Percentiles rank a stretch among this genome's conserved stretches.
phyloP scores from a whole-genome alignment of 2,329 filamentous ascomycete species.

The Karstenula rhodostoma region DNA sequence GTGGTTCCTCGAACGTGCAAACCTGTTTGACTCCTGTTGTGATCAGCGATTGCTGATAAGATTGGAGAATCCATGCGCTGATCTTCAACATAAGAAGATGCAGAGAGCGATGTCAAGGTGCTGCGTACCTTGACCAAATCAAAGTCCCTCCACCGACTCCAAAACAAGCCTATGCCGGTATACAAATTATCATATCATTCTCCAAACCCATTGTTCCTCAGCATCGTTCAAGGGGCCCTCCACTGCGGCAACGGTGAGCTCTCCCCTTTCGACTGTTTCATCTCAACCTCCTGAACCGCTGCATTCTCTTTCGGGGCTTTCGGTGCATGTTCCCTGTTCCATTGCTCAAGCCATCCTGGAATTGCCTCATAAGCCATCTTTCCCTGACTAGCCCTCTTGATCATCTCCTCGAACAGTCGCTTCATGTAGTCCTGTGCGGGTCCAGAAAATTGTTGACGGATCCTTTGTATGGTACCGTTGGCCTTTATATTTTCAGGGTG shows the following conservation, averaged over 20 bases:
- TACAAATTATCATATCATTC: too few relatives aligned
- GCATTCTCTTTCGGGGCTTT: neutral
- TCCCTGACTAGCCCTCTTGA: neutral
- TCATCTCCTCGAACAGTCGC: neutral
- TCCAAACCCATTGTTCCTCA: too few relatives aligned
- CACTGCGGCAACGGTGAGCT: slow-evolving; percentile 2
- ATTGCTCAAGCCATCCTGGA: slow-evolving; percentile 1
- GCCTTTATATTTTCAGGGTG: neutral
- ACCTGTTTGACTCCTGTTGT: too few relatives aligned
- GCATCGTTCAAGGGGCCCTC: neutral
- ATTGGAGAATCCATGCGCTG: too few relatives aligned
- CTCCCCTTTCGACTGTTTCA: neutral
- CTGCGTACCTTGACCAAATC: too few relatives aligned
- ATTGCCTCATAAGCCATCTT: slow-evolving; percentile 1
- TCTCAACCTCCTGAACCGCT: neutral
- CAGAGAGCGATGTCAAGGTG: too few relatives aligned
- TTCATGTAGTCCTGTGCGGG: neutral
- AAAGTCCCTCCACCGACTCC: too few relatives aligned
- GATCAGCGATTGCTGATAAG: too few relatives aligned
- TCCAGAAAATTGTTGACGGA: neutral
- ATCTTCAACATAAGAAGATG: too few relatives aligned
- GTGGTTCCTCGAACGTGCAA: too few relatives aligned
- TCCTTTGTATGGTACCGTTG: neutral
- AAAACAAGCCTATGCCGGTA: too few relatives aligned
- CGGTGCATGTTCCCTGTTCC: neutral